Evolutionary conservation across 495 filamentous ascomycete genomes (phyloP).

Genomic region (Aspergillus affinis): DNA sequence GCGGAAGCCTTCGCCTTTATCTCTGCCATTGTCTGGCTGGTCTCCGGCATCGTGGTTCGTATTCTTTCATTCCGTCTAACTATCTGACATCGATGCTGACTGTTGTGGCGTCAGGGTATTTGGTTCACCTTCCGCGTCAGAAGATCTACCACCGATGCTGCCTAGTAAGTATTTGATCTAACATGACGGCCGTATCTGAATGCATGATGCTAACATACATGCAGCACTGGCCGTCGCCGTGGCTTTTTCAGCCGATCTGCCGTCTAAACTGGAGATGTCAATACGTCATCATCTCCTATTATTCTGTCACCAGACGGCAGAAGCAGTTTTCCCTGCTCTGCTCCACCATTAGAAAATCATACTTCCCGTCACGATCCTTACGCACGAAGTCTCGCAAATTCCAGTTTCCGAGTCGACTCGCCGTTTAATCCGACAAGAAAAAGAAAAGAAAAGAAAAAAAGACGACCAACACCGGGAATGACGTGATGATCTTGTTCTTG

Average conservation of each 20-base stretch:
- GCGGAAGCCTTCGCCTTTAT: conserved; percentile 66
- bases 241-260: conserved; percentile 15
- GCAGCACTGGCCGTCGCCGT: conserved; percentile 3
- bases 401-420: not conserved
- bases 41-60: conserved; percentile 53
- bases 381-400: not conserved
- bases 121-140: conserved; percentile 45
- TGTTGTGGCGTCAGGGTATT: conserved; percentile 28
- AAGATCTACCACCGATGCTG: conserved; percentile 15
- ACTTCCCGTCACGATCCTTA: not conserved
- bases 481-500: conserved; percentile 11
- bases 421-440: not conserved
- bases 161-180: conserved; percentile 1
- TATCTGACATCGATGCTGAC: conserved; percentile 6
- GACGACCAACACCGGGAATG: conserved; percentile 8
- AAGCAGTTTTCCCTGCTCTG: too few relatives aligned
- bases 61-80: not conserved
- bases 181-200: not conserved
- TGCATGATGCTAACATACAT: not conserved
- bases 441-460: not conserved
- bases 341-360: too few relatives aligned
- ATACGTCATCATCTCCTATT: not conserved
- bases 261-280: conserved; percentile 9
- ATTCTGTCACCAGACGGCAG: too few relatives aligned
- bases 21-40: conserved; percentile 66